Evolutionary conservation across 2,329 filamentous ascomycete species (phyloP).

Genomic region (Epicoccum nigrum): DNA sequence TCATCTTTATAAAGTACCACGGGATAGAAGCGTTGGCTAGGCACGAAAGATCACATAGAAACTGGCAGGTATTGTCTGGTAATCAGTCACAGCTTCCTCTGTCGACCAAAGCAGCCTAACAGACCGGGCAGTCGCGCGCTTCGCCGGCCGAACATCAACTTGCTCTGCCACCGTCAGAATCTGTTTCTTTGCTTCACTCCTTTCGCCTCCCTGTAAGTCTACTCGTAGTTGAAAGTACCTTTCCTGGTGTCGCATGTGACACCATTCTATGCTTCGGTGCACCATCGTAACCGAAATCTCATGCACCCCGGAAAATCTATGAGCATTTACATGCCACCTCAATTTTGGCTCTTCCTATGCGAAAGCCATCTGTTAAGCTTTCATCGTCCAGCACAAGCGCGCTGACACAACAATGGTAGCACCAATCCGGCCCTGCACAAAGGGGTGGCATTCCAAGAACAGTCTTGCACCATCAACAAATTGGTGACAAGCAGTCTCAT

Average conservation of each 20-base stretch:
- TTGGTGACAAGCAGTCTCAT: not conserved
- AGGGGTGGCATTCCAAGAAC: constrained; percentile 20
- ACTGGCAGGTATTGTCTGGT: constrained; percentile 3
- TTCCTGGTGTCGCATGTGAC: too few species aligned
- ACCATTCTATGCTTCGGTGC: too few species aligned
- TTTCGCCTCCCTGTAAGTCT: constrained; percentile 5
- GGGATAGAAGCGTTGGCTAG: constrained; percentile 4
- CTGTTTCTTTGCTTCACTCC: not conserved
- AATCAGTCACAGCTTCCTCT: not conserved
- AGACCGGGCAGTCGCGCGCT: constrained; percentile 8
- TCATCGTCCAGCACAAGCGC: not conserved
- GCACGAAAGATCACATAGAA: not conserved
- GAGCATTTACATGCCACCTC: not conserved
- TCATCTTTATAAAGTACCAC: not conserved
- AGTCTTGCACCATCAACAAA: constrained; percentile 9
- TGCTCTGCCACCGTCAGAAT: not conserved
- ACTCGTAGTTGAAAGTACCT: too few species aligned
- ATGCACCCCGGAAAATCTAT: too few species aligned
- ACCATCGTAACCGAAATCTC: too few species aligned
- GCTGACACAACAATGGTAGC: constrained; percentile 43
- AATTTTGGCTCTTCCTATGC: not conserved
- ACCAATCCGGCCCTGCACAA: constrained; percentile 33
- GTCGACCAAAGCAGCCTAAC: constrained; percentile 1
- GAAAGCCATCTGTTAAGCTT: not conserved
- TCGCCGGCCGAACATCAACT: constrained; percentile 7